Conservation (phyloP, 2,329 filamentous ascomycete species). For the Apiospora sp. region DNA sequence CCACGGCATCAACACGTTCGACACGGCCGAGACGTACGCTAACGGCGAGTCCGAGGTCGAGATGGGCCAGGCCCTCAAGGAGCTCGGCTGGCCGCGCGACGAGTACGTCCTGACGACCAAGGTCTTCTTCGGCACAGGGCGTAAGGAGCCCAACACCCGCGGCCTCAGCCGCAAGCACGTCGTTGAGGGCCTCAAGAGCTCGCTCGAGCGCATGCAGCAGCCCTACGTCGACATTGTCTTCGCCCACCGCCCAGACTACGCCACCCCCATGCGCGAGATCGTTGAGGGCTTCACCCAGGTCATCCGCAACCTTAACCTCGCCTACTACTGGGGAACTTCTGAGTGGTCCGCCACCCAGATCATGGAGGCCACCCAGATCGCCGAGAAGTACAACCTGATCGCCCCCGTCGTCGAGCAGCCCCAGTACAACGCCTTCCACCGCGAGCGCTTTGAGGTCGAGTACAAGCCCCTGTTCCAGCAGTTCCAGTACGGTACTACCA, state of each 20-base stretch:
- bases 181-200: conserved; percentile 65
- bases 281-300: conserved; percentile 60
- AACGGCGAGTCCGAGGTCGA: conserved; percentile 57
- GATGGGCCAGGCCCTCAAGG: conserved; percentile 53
- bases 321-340: conserved; percentile 70
- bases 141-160: conserved; percentile 64
- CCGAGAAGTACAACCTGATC: conserved; percentile 65
- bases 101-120: conserved; percentile 63
- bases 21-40: conserved; percentile 59
- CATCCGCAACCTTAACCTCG: conserved; percentile 62
- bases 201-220: conserved; percentile 64
- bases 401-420: conserved; percentile 57
- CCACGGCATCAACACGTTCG: conserved; percentile 62
- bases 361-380: conserved; percentile 62
- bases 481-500: conserved; percentile 62
- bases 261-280: conserved; percentile 69
- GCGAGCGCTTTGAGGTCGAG: conserved; percentile 68
- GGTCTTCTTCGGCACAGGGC: conserved; percentile 58
- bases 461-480: conserved; percentile 65
- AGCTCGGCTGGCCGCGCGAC: conserved; percentile 53
- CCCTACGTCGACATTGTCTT: conserved; percentile 74
- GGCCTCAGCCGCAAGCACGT: conserved; percentile 60
- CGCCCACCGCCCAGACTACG: conserved; percentile 65
- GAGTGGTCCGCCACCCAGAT: conserved; percentile 69
- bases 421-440: conserved; percentile 69